Evolutionary conservation across 164 flowering plant species (phyloP), one percentile per base, ranked within the genome.

Genomic region (Akebia trifoliata): DNA sequence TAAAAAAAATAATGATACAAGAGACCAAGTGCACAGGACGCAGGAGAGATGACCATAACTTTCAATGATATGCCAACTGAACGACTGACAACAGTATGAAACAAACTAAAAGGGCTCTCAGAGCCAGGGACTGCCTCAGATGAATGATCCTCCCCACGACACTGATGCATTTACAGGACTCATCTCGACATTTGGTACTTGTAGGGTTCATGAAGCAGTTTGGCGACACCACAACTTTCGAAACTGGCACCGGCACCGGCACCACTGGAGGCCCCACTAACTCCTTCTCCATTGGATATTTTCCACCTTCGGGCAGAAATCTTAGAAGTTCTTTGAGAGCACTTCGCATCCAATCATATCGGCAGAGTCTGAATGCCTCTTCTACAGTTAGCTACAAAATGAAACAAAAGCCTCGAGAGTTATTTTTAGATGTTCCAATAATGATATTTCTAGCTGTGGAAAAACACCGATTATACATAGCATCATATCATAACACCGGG

Each of bases 311-410:
- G 15, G 31, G 62, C 58, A 75, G 61, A 15, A 72, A 61, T 62
- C 50, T 68, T 20, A 73, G 28, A 58, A 81, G 81, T 26, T 34
- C 47, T 6, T 72, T 53, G 9, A 86, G 78, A 35, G 88, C 95
- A 24, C 22, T 45, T 4, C 74, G 68, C 95, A 87, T 87, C 95
- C 95, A 87, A 8, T 81, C 85, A 60, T 87, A 84, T 11, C 90
- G 82, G 73, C 90, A 82, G 31, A 75, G 74, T 59, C 62, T 59
- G 54, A 67, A 75, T 15, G 94, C 87, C 12, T 84, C 86, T 39
- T 54, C 50, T 24, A 73, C 52, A 45, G 57, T 69, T 34, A 86
- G 42, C 93, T 83, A 70, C 17, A 42, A 20, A 54, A 21, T 9
- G 28, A 54, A 49, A 56, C 22, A 39, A 15, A 15, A 10, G 4